These are phyloP conservation scores for Pseudogymnoascus verrucosus DNA, from an alignment of 2,329 filamentous ascomycete genomes.

Conservation along the genomic window DNA sequence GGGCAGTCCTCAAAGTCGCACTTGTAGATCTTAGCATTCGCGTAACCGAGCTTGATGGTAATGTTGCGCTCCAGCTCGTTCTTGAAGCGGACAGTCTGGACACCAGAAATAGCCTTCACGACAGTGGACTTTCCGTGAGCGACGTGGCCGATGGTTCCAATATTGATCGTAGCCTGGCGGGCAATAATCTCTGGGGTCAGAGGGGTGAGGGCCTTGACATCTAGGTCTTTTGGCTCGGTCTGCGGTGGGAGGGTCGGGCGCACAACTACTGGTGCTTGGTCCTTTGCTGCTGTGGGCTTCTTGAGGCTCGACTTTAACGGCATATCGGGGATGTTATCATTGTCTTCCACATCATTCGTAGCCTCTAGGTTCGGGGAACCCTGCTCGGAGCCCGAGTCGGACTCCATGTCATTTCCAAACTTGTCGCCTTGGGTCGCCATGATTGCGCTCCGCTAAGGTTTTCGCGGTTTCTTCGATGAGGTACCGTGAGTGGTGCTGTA, in stretches of 20 bases:
- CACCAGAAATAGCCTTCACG: slow-evolving; percentile 97
- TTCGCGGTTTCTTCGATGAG: neutral
- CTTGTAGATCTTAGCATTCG: slow-evolving; percentile 99
- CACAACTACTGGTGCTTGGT: slow-evolving; percentile 48
- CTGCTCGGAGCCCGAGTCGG: slow-evolving; percentile 55
- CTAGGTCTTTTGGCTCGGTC: slow-evolving; percentile 83
- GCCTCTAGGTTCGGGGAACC: slow-evolving; percentile 45
- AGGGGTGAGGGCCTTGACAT: slow-evolving; percentile 71
- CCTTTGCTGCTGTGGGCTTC: slow-evolving; percentile 53
- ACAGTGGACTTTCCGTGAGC: slow-evolving; percentile 98
- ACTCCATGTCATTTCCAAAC: slow-evolving; percentile 65
- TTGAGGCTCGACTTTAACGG: slow-evolving; percentile 80
- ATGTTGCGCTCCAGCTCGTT: slow-evolving; percentile 99
- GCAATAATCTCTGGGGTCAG: slow-evolving; percentile 95
- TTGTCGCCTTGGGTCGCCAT: slow-evolving; percentile 47
- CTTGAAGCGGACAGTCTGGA: slow-evolving; percentile 99
- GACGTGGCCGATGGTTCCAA: slow-evolving; percentile 96
- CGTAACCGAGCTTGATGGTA: slow-evolving; percentile 98
- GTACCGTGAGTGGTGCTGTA: neutral
- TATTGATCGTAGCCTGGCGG: slow-evolving; percentile 97
- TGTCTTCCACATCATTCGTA: slow-evolving; percentile 48
- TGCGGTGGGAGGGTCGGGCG: slow-evolving; percentile 72
- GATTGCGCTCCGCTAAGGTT: slow-evolving; percentile 16
- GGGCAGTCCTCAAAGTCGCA: slow-evolving; percentile 90
- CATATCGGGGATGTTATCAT: slow-evolving; percentile 49